A percentile compares a stretch with the other conserved stretches of the same genome.
These are phyloP conservation scores for Fomitopsis pinicola DNA, from an alignment of 1,284 basidiomycete species.

Conservation along the genomic window DNA sequence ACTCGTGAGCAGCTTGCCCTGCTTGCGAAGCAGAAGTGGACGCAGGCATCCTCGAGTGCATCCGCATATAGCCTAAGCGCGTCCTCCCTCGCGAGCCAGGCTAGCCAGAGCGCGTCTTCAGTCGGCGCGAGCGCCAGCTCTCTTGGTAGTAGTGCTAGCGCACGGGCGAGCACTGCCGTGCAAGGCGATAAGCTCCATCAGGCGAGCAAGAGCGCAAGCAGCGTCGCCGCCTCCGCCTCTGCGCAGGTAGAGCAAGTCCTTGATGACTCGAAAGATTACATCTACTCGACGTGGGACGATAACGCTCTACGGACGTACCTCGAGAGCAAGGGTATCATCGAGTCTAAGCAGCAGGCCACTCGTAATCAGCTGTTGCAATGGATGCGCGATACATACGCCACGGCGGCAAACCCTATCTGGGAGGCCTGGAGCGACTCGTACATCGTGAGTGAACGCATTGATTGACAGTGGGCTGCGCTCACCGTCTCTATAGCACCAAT, in stretches of 20 bases:
- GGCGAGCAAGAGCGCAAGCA: conserved; percentile 39
- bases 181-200: conserved; percentile 50
- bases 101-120: conserved; percentile 7
- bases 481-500: conserved; percentile 51
- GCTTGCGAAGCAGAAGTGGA: conserved; percentile 71
- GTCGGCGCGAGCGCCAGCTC: conserved; percentile 13
- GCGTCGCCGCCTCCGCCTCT: conserved; percentile 38
- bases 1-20: conserved; percentile 76
- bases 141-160: conserved; percentile 31
- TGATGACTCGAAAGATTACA: conserved; percentile 79
- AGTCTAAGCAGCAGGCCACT: conserved; percentile 58
- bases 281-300: conserved; percentile 88
- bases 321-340: conserved; percentile 68
- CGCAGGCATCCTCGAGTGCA: conserved; percentile 48
- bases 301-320: conserved; percentile 67
- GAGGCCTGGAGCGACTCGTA: conserved; percentile 84
- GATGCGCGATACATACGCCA: conserved; percentile 69
- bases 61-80: conserved; percentile 21
- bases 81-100: conserved; percentile 11
- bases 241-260: conserved; percentile 52
- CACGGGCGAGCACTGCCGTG: conserved; percentile 38
- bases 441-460: conserved; percentile 47
- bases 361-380: conserved; percentile 66
- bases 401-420: conserved; percentile 63
- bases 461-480: background rate